Percentiles rank a stretch among this genome's conserved stretches.
Conservation (phyloP, 2,329 filamentous ascomycete species). For the Chalara sp. region DNA sequence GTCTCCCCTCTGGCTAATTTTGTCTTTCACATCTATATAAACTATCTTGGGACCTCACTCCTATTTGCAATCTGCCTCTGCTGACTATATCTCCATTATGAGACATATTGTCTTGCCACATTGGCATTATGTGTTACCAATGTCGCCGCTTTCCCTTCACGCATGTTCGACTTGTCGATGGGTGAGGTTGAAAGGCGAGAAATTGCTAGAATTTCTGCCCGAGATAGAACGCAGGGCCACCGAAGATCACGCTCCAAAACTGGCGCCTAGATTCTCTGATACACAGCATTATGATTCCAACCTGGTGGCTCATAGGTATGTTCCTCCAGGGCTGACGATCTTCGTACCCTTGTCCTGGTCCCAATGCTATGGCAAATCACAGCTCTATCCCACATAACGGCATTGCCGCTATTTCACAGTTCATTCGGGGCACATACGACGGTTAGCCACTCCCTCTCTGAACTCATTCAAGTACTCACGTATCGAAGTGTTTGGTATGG, state of each 20-base stretch:
- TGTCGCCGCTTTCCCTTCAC: constrained; percentile 13
- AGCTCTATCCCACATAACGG: constrained; percentile 35
- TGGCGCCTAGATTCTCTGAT: constrained; percentile 11
- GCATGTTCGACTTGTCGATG: constrained; percentile 15
- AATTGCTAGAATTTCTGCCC: constrained; percentile 9
- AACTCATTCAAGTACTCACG: neutral
- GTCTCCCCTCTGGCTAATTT: too few species aligned
- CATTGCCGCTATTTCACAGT: constrained; percentile 23
- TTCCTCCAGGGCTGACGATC: constrained; percentile 12
- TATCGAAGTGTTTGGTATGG: constrained; percentile 38
- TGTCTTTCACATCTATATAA: too few species aligned
- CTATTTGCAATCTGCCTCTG: too few species aligned
- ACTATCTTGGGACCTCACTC: too few species aligned
- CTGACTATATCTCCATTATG: constrained; percentile 4
- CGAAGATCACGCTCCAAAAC: neutral
- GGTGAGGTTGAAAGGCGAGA: constrained; percentile 12
- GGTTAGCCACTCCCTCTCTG: constrained; percentile 15
- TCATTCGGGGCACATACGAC: constrained; percentile 25
- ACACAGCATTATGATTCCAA: constrained; percentile 18
- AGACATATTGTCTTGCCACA: constrained; percentile 8
- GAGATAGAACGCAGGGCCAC: constrained; percentile 10
- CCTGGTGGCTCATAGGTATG: constrained; percentile 12
- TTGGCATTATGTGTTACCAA: constrained; percentile 6
- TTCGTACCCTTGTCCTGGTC: constrained; percentile 29
- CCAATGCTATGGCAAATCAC: constrained; percentile 37